These are phyloP conservation scores for Septoria linicola DNA, from an alignment of 2,329 filamentous ascomycete species.

Conservation along the genomic window DNA sequence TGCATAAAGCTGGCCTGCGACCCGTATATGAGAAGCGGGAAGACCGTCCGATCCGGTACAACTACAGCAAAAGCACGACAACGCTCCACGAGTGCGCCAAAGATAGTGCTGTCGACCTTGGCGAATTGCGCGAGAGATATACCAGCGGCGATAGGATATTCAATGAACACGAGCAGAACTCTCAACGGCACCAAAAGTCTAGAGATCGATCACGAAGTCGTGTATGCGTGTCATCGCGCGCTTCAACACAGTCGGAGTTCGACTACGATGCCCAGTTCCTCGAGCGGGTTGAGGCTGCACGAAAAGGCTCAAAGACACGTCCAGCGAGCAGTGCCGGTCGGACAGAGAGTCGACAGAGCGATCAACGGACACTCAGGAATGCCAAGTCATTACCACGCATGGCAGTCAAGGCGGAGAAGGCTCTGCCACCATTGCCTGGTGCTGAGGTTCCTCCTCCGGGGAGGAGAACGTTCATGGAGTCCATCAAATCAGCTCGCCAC, in stretches of 20 bases:
- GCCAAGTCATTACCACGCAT: background rate
- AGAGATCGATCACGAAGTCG: conserved; percentile 10
- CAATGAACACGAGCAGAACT: background rate
- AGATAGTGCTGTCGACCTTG: conserved; percentile 9
- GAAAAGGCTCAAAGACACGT: background rate
- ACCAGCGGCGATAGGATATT: background rate
- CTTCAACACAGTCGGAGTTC: background rate
- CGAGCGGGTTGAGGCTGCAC: conserved; percentile 3
- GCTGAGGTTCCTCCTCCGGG: background rate
- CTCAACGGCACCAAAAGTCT: background rate
- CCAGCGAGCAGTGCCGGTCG: background rate
- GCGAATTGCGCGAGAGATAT: conserved; percentile 4
- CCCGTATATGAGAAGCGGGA: conserved; percentile 1
- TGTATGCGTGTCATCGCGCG: background rate
- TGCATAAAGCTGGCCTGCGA: conserved; percentile 1
- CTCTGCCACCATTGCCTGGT: conserved; percentile 6
- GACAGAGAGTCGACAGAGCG: background rate
- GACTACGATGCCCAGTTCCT: conserved; percentile 3
- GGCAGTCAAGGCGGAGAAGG: conserved; percentile 1
- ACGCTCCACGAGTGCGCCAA: conserved; percentile 1
- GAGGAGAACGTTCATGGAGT: conserved; percentile 7
- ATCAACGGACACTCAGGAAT: background rate
- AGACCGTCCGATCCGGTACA: background rate
- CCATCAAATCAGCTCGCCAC: conserved; percentile 8
- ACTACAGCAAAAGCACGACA: conserved; percentile 8